Evolutionary conservation across 768 basidiomycete species (phyloP), one percentile per base, ranked within the genome.

Genomic region (Leccinum boreale): DNA sequence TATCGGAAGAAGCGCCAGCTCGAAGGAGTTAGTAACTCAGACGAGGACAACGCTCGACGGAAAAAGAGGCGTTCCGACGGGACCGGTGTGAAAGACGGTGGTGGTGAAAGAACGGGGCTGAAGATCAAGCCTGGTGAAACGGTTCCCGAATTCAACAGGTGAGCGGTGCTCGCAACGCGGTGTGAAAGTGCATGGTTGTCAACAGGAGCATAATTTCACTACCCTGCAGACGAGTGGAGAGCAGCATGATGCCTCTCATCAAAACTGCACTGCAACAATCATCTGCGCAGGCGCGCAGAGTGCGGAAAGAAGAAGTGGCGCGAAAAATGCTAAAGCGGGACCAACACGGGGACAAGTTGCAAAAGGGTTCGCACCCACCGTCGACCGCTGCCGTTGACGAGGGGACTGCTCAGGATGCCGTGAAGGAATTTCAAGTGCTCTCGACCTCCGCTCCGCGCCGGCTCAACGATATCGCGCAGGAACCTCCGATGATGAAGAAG

Each of bases 91-190:
- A 62, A 45, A 39, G 61, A 62, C 44, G 60, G 56, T 58, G 57
- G 39, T 11, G 58, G 39, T 11, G 49, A 46, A 35, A 58, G 31
- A 56, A 50, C 67, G 68, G 64, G 68, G 61, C 66, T 86, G 42
- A 74, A 65, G 48, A 90, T 89, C 28, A 76, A 80, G 56, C 82
- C 83, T 0, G 84, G 86, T 46, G 90, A 92, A 70, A 85, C 88
- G 1, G 78, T 92, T 53, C 78, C 81, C 55, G 86, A 90, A 73
- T 92, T 91, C 70, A 87, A 90, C 69, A 77, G 83, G 90, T 90
- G 63, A 52, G 82, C 70, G 58, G 50, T 49, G 29, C 47, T 57
- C 33, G 39, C 49, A 47, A 28, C 28, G 51, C 50, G 55, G 62
- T 56, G 58, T 64, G 50, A 63, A 56, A 24, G 29, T 44, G 35